A percentile compares a stretch with the other conserved stretches of the same genome.
Evolutionary conservation across 371 early-diverging fungal species (phyloP).

Genomic region (Mucor lusitanicus): DNA sequence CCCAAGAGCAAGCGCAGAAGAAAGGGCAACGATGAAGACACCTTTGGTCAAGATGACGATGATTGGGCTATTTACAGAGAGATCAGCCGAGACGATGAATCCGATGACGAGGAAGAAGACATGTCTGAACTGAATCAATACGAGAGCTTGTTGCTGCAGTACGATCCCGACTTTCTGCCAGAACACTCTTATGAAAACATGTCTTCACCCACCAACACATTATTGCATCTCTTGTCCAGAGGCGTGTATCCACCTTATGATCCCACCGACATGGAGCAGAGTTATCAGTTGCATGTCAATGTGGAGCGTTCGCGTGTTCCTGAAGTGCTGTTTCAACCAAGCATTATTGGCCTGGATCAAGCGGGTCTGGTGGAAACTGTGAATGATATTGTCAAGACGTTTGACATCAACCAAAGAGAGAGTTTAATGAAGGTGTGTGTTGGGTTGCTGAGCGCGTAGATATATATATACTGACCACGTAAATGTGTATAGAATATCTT

Average conservation of each 20-base stretch:
- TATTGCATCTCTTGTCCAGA: constrained; percentile 52
- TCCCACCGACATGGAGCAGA: constrained; percentile 61
- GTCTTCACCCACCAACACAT: constrained; percentile 50
- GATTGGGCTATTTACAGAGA: constrained; percentile 93
- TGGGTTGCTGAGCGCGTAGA: not conserved
- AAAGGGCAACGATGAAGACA: constrained; percentile 77
- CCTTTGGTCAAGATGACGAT: constrained; percentile 90
- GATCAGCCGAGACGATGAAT: constrained; percentile 84
- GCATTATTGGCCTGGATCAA: constrained; percentile 85
- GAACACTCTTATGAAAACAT: constrained; percentile 53
- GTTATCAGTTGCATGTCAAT: constrained; percentile 85
- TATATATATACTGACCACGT: not conserved
- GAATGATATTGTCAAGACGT: constrained; percentile 65
- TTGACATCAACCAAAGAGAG: constrained; percentile 49
- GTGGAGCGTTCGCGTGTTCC: constrained; percentile 87
- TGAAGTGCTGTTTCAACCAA: constrained; percentile 87
- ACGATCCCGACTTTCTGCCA: constrained; percentile 75
- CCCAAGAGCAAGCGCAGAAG: constrained; percentile 54
- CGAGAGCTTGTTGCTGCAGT: constrained; percentile 68
- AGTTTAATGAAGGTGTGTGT: constrained; percentile 45
- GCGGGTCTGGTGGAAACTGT: constrained; percentile 82
- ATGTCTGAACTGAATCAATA: constrained; percentile 62
- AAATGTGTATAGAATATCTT: constrained; percentile 59
- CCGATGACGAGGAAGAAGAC: constrained; percentile 86
- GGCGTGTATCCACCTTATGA: constrained; percentile 68